Conservation (phyloP, 2,329 filamentous ascomycete genomes). For the Colletotrichum chrysophilum region DNA sequence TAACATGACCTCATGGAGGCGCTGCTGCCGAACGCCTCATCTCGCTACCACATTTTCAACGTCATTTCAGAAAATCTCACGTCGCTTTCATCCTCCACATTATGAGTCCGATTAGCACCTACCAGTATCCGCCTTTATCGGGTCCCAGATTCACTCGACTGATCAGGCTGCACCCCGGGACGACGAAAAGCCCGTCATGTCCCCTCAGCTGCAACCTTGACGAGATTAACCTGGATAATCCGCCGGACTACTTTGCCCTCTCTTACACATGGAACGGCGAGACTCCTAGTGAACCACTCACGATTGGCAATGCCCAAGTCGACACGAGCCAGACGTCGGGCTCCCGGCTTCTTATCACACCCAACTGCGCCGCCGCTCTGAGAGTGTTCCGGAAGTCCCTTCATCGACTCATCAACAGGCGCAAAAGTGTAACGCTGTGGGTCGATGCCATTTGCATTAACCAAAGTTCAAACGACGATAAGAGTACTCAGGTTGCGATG, state of each 20-base stretch:
- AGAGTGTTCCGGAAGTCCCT: background rate
- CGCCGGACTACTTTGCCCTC: fast-evolving
- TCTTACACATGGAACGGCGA: background rate
- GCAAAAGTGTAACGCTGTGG: background rate
- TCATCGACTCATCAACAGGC: background rate
- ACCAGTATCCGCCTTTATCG: background rate
- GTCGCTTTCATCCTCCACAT: no score
- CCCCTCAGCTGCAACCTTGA: background rate
- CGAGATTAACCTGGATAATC: background rate
- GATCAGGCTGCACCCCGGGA: background rate
- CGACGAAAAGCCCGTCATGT: fast-evolving
- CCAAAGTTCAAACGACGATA: background rate
- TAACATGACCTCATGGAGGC: no score
- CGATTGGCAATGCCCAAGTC: background rate
- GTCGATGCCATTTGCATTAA: background rate
- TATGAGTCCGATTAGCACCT: background rate
- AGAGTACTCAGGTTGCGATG: background rate
- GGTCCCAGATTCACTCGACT: background rate
- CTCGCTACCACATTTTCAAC: no score
- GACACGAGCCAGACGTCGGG: fast-evolving
- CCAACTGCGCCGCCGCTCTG: background rate
- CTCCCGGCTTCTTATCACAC: fast-evolving
- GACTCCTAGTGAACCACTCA: background rate
- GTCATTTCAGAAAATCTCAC: no score
- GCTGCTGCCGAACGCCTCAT: no score